Evolutionary conservation across 2,329 filamentous ascomycete genomes (phyloP), one percentile per base, ranked within the genome.

Genomic region (Ceratocystis colombiana): DNA sequence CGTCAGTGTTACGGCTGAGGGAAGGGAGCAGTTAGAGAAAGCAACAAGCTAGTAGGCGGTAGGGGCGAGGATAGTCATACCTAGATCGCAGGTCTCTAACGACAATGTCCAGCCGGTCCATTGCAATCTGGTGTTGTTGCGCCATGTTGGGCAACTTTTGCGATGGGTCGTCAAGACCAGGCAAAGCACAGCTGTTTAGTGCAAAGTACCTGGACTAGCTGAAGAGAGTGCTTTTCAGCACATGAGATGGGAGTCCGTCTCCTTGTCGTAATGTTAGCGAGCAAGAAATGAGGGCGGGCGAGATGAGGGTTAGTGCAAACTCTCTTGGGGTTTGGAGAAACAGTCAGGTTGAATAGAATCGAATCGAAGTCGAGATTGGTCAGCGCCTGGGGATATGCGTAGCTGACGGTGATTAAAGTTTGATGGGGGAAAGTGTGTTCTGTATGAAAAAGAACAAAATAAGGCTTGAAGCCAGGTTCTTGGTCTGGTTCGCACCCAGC

Each of bases 81-180:
- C 80, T 81, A 68, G 82, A 83, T 70, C 79, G 80, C 44, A 84
- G 76, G 69, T 83, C 82, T 69, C 80, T 79, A 15, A 79, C 77
- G 68, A 84, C 77, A 65, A 77, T 75, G 66, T 85, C 82, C 65
- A 84, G 78, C 70, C 78, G 78, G 74, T 82, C 80, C 67, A 84
- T 76, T 70, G 82, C 80, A 72, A 82, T 75, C 71, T 80, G 78
- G 70, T 80, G 77, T 72, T 79, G 79, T 64, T 68, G 67, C 67
- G 67, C 67, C 67, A 68, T 68, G 61, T 50, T 66, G 50, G 64
- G 64, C 67, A 64, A 55, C 59, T 61, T 59, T 57, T 62, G 62
- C 50, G 46, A 45, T 64, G 20, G 63, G 63, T 64, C 55, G 57
- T 37, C 45, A 33, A 55, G 66, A 67, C 65, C 65, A 66, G 33